Base-by-base conservation (phyloP, 208 protist genomes). In the Trypanosomatidae sp. region DNA sequence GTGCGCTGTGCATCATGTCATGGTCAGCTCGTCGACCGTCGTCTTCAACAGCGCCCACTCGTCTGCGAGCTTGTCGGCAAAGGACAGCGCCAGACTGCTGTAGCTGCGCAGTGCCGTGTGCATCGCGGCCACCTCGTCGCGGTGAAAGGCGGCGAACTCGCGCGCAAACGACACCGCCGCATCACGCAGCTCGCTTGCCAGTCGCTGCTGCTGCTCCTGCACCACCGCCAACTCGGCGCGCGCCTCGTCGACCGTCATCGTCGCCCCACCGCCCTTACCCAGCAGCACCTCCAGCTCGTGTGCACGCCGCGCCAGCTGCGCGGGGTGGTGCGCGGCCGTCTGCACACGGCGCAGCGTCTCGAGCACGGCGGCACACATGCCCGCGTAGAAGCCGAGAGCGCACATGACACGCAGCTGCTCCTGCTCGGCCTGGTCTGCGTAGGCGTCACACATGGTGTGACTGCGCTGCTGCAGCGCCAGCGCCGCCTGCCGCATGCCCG, bases 61-160 rank as follows among this genome's bases (percentile, higher is more conserved):
- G 22, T 83, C 42, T 56, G 70, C 69, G 67, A 92, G 71, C 22
- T 56, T 45, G 32, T 51, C 48, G 1, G 77, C 71, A 46, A 84
- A 88, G 23, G 72, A 66, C n/a, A 92, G 48, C 61, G 92, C 78
- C 22, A 92, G 43, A 57, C 80, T 60, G 22, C 69, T 66, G 44
- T 91, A 91, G 19, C 53, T 60, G 33, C 82, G 71, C 28, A 92
- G 55, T 43, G 92, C 61, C 39, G 61, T 67, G 46, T 77, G 73
- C 22, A 88, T 64, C 53, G 92, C 88, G 44, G 78, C 74, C 55
- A 91, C 79, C 45, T 86, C 83, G 24, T 79, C 73, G 7, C 61
- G 46, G 50, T 92, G 81, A 48, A 92, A 95, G 10, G 68, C 60
- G 1, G 54, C 22, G 23, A 92, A 61, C 52, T 95, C 88, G 1